Conservation (phyloP, 139 green algal species). For the Trebouxia sp. region DNA sequence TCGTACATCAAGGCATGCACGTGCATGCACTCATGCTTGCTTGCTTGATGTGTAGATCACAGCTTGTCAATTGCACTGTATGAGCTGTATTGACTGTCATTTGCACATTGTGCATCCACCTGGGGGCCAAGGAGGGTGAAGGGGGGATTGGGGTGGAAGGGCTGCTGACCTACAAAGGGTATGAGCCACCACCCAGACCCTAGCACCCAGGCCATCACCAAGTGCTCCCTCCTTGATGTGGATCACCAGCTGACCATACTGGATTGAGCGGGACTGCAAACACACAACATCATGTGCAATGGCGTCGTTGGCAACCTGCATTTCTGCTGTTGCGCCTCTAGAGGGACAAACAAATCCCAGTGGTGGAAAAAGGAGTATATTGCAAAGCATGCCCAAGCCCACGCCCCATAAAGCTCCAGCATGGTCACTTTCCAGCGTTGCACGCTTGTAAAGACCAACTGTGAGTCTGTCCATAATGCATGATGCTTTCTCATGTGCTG, state of each 20-base stretch:
- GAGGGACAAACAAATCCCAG: not conserved
- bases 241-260: slow-evolving; percentile 52
- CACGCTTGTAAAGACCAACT: no score
- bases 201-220: slow-evolving; percentile 75
- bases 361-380: not conserved
- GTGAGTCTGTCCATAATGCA: no score
- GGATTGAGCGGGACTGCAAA: slow-evolving; percentile 46
- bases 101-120: no score
- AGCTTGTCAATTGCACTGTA: no score
- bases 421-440: not conserved
- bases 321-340: not conserved
- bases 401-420: not conserved
- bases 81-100: no score
- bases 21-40: no score
- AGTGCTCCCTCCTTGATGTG: slow-evolving; percentile 67
- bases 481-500: no score
- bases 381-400: no score
- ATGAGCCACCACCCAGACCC: slow-evolving; percentile 73
- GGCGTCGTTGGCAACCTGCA: not conserved
- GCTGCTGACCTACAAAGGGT: slow-evolving; percentile 47
- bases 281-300: not conserved
- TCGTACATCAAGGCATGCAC: no score
- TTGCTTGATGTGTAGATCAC: no score
- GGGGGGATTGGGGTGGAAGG: not conserved
- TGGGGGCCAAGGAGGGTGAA: no score